Percentiles rank a stretch among this genome's conserved stretches.
These are phyloP conservation scores for Salvia sclarea DNA, from an alignment of 305 asterid species.

Conservation along the genomic window DNA sequence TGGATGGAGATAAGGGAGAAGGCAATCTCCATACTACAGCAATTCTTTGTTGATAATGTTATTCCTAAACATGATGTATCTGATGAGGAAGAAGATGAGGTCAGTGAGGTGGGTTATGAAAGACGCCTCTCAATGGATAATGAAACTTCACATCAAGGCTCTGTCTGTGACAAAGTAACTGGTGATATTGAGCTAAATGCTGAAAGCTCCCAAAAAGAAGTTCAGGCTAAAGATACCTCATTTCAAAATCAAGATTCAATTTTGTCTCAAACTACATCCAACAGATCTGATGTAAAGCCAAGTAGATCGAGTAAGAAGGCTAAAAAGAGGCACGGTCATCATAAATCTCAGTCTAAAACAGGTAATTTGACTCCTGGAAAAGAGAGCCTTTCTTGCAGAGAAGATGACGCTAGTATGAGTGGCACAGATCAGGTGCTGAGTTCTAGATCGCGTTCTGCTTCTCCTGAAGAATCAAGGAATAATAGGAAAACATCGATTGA, in stretches of 20 bases:
- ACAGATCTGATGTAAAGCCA: conserved; percentile 72
- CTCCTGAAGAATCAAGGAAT: conserved; percentile 58
- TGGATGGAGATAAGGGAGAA: conserved; percentile 99
- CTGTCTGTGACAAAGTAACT: conserved; percentile 50
- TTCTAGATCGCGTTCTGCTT: conserved; percentile 42
- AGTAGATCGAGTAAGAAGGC: conserved; percentile 95
- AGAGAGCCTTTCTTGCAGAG: conserved; percentile 78
- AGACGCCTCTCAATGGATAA: conserved; percentile 39
- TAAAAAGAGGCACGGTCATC: conserved; percentile 88
- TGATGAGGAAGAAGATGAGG: conserved; percentile 81
- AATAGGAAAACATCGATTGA: conserved; percentile 62
- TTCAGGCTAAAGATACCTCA: conserved; percentile 57
- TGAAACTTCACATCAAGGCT: conserved; percentile 59
- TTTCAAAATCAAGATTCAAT: conserved; percentile 65
- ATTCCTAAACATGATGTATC: conserved; percentile 77
- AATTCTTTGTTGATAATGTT: conserved; percentile 73
- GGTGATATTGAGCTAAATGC: conserved; percentile 53
- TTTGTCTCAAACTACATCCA: conserved; percentile 55
- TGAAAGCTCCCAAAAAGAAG: conserved; percentile 74
- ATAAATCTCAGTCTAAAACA: conserved; percentile 75
- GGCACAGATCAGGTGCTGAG: conserved; percentile 89
- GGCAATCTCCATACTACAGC: conserved; percentile 71
- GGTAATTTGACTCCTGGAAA: conserved; percentile 65
- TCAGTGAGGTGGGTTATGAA: conserved; percentile 53
- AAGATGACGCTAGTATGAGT: conserved; percentile 85